Percentiles rank a stretch among this genome's conserved stretches.
These are phyloP conservation scores for Diplodia mutila DNA, from an alignment of 2,329 filamentous ascomycete genomes.

Conservation along the genomic window DNA sequence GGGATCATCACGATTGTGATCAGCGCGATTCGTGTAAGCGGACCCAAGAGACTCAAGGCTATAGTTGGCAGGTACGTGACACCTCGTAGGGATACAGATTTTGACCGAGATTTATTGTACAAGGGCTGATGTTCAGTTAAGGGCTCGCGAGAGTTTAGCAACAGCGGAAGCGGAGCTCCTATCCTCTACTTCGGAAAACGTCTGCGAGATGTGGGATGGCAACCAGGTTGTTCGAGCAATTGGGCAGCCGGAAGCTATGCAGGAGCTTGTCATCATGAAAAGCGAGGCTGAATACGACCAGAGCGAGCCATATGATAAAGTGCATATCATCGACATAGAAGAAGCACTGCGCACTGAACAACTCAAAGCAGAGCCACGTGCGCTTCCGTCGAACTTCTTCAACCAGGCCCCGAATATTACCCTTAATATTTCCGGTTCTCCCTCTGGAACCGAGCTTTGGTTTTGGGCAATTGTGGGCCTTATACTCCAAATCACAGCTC, in stretches of 20 bases:
- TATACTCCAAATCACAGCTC: background rate
- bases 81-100: fast-evolving
- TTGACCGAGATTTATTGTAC: background rate
- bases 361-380: too few species aligned
- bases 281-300: too few species aligned
- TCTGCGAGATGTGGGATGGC: background rate
- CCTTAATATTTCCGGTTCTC: background rate
- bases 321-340: too few species aligned
- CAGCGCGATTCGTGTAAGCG: background rate
- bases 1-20: background rate
- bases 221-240: background rate
- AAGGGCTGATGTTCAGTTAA: background rate
- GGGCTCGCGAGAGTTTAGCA: background rate
- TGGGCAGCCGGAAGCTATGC: background rate
- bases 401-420: background rate
- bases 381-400: too few species aligned
- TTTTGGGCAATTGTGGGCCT: background rate
- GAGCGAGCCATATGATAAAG: too few species aligned
- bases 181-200: background rate
- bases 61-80: background rate
- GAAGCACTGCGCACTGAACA: too few species aligned
- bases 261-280: background rate
- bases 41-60: background rate
- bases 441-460: background rate
- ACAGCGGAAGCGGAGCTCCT: background rate